Conservation (phyloP, 345 rosid species). For the Corchorus capsularis region DNA sequence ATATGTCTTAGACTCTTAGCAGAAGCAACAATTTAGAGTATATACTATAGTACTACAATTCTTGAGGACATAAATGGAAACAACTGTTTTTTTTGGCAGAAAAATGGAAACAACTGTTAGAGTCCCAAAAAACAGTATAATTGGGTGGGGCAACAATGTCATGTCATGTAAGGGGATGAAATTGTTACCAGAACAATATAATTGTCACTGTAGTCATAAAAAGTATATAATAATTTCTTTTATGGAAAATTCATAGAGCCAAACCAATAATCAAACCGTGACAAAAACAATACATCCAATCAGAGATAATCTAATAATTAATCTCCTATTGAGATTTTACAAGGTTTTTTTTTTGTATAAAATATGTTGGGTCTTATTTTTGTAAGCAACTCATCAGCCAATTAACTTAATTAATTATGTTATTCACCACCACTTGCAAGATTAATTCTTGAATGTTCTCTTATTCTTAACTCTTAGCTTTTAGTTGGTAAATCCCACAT, state of each 20-base stretch:
- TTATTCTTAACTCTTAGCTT: background rate
- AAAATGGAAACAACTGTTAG: too few relatives aligned
- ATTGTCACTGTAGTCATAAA: too few relatives aligned
- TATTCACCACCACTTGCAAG: background rate
- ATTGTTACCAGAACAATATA: too few relatives aligned
- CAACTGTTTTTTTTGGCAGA: too few relatives aligned
- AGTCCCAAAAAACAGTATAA: too few relatives aligned
- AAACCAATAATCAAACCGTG: constrained; percentile 3
- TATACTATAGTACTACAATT: too few relatives aligned
- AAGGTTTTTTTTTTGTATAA: background rate
- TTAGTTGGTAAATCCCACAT: constrained; percentile 19
- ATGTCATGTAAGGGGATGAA: too few relatives aligned
- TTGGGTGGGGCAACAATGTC: too few relatives aligned
- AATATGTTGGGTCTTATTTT: background rate
- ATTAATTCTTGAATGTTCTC: background rate
- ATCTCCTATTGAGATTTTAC: background rate
- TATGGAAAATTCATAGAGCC: background rate
- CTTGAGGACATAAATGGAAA: too few relatives aligned
- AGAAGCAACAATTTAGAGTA: too few relatives aligned
- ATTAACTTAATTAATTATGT: constrained; percentile 1
- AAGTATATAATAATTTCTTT: too few relatives aligned
- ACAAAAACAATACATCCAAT: constrained; percentile 9
- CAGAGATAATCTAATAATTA: background rate
- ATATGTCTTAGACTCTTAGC: too few relatives aligned
- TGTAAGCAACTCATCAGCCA: background rate